Evolutionary conservation across 257 asterid species (phyloP), one percentile per base, ranked within the genome.

Genomic region (Misopates orontium): DNA sequence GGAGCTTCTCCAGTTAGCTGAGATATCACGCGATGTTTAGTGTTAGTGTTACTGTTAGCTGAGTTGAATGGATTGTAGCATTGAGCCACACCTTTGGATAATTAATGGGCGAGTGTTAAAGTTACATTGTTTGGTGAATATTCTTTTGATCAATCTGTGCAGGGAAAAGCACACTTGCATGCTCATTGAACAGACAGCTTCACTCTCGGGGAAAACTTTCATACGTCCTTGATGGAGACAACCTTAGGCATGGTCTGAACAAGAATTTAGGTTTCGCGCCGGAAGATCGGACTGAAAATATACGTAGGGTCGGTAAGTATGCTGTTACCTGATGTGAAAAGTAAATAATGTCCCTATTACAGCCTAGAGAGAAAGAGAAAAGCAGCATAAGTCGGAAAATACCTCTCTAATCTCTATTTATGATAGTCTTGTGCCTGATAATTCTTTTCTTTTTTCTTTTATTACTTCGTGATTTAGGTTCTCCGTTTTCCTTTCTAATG

Each of bases 161-260:
- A 89, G 97, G 97, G 49, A 87, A 92, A 80, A 85, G 96, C 80
- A 92, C 96, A 50, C 86, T 92, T 60, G 97, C 98, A 53, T 89
- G 95, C 80, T 81, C 98, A 56, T 88, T 92, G 55, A 92, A 85
- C 64, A 81, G 96, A 81, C 89, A 88, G 71, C 75, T 89, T 77
- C 97, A 92, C 76, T 77, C 85, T 25, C 78, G 76, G 77, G 96
- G 97, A 40, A 89, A 92, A 68, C 97, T 92, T 69, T 92, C 98
- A 0, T 92, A 89, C 68, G 88, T 92, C 76, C 95, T 89, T 40
- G 98, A 92, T 39, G 98, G 98, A 20, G 98, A 92, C 81, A 92
- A 89, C 74, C 95, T 92, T 70, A 84, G 98, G 75, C 97, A 87
- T 81, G 97, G 98, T 62, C 81, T 92, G 54, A 92, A 89, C 80